Base-by-base conservation (phyloP, 768 basidiomycete genomes). In the Rhizopogon vulgaris region DNA sequence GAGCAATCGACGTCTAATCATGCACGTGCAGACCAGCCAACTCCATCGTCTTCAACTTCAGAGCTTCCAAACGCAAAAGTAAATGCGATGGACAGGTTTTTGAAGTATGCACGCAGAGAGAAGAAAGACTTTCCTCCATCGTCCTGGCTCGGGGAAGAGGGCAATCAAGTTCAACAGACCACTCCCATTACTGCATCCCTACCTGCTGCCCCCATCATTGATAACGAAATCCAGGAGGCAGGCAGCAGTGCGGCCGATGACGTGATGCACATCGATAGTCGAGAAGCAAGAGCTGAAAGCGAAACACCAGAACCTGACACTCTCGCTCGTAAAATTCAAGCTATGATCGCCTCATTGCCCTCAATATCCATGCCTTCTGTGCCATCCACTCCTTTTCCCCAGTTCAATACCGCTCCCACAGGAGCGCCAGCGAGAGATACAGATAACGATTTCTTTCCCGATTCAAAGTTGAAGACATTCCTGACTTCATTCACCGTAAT, bases 401-500 rank as follows among this genome's bases (percentile, higher is more conserved):
- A n/a, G 5, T 34, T 57, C 6, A 37, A 49, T 27, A 51, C 60
- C n/a, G 43, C 61, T 37, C 52, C 52, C 1, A 32, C 58, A 48
- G 41, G 46, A 25, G 34, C 54, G n/a, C 51, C 53, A 36, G 54
- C 52, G 11, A 52, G 36, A 15, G 53, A 56, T 28, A 37, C 38
- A 5, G 52, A 56, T 18, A 34, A 54, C 25, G 58, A 60, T 46
- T 61, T 75, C 3, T 66, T 67, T 1, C 69, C 75, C 9, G 82
- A 84, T 58, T 65, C 74, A 4, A 69, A 73, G 46, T 68, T 81
- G 32, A 68, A 81, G 40, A 65, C 72, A 30, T 69, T 79, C 53
- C 69, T 87, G 28, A 78, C 79, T 12, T 79, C 82, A 1, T 75
- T 84, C 52, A 68, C 73, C n/a, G 64, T 80, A n/a, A 85, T 87